A percentile compares a stretch with the other conserved stretches of the same genome.
Conservation (phyloP, 169 alveolate genomes). For the Plasmodium sp. region DNA sequence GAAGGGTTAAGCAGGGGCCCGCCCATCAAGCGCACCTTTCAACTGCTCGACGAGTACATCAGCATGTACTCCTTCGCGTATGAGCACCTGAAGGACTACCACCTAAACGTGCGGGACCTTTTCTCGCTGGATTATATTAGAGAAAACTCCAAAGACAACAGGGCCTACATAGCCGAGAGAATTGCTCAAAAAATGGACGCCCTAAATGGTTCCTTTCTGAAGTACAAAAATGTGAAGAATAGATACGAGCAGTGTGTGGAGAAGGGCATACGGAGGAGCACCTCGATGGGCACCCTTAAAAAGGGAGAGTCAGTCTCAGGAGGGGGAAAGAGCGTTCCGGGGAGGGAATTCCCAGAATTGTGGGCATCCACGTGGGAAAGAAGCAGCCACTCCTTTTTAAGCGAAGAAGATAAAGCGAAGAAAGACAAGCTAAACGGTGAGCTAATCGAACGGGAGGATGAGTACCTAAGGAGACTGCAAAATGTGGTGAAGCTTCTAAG, state of each 20-base stretch:
- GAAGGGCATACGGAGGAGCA: neutral
- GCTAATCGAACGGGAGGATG: neutral
- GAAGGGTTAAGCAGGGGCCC: neutral
- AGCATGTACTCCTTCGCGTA: conserved; percentile 6
- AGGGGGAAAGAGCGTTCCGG: neutral
- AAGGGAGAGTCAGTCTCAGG: neutral
- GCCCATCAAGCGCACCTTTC: neutral
- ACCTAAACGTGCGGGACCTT: neutral
- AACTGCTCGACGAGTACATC: conserved; percentile 7
- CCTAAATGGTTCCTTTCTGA: conserved; percentile 1
- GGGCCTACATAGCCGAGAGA: neutral
- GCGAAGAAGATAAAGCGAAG: neutral
- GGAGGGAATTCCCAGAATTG: neutral
- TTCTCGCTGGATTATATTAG: conserved; percentile 17
- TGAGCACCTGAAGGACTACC: neutral
- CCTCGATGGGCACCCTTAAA: neutral
- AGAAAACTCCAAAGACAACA: conserved; percentile 7
- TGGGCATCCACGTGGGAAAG: neutral
- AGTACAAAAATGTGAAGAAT: neutral
- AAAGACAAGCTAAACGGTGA: neutral
- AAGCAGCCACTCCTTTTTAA: neutral
- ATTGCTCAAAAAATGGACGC: neutral
- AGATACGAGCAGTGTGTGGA: conserved; percentile 9
- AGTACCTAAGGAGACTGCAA: neutral
- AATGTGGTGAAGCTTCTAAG: neutral